Evolutionary conservation across 2,329 filamentous ascomycete genomes (phyloP), one percentile per base, ranked within the genome.

Genomic region (Alternaria arbusti): DNA sequence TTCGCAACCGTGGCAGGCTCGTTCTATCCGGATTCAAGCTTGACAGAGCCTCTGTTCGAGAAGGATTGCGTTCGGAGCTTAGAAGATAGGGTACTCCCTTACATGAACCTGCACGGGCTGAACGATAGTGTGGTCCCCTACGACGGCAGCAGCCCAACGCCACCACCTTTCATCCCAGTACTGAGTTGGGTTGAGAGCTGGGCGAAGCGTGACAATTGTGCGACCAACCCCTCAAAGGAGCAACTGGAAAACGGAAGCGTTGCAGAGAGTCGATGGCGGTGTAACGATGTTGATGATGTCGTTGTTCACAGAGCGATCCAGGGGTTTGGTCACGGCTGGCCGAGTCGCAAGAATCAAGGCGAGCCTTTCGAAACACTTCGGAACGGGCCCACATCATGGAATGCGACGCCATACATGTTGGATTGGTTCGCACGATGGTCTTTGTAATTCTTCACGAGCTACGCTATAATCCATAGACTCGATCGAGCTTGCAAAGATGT

Each of bases 1-100:
- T 85, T 86, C 63, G 83, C 82, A 1, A 77, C 80, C 8, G 80
- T 82, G 6, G 78, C 81, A 1, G 83, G 81, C 4, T 84, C 82
- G 1, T 82, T 78, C 44, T 86, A 86, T 68, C 64, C 68, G 0
- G 66, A 72, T 20, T 20, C 59, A 0, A 56, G 52, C 5, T 47
- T 74, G 12, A 63, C 59, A 1, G 67, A 73, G 20, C 66, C 70
- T 4, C 50, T 75, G 3, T 75, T 74, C 50, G 57, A 59, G 3
- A 59, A 25, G 0, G 65, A 55, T 0, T 74, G 71, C n/a, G 13
- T 57, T 11, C 67, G 67, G 1, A 25, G 6, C 12, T 9, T 58
- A 63, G 5, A 49, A 49, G 25, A 64, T 20, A 13, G 17, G 17
- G 28, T 36, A 6, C 49, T 72, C 20, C 71, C 71, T 2, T 66